A percentile compares a stretch with the other conserved stretches of the same genome.
These are phyloP conservation scores for Pseudogymnoascus sp. DNA, from an alignment of 2,329 filamentous ascomycete genomes.

Conservation along the genomic window DNA sequence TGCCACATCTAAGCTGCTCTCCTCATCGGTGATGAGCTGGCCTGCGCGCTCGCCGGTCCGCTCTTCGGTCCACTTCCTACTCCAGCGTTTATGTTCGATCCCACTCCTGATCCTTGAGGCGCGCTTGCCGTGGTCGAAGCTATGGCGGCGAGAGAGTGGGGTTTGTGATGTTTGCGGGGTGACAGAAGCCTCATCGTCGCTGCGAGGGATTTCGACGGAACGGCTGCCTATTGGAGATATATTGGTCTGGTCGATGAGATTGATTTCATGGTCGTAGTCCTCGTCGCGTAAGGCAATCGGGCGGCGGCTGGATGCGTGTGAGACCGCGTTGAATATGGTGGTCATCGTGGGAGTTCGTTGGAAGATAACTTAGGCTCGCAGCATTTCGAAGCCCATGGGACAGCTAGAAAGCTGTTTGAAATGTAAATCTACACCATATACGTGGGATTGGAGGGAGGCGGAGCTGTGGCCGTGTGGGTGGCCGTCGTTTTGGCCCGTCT, in stretches of 20 bases:
- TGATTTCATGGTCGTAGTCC: slow-evolving; percentile 65
- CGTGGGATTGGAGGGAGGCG: neutral
- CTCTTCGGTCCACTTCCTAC: slow-evolving; percentile 6
- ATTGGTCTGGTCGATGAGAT: slow-evolving; percentile 47
- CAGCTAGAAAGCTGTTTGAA: neutral
- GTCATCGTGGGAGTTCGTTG: slow-evolving; percentile 2
- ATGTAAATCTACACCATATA: neutral
- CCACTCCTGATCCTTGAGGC: neutral
- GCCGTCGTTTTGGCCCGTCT: neutral
- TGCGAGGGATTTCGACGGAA: slow-evolving; percentile 11
- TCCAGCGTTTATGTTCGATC: slow-evolving; percentile 3
- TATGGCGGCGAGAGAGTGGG: neutral
- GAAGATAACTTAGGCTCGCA: neutral
- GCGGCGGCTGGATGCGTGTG: slow-evolving; percentile 36
- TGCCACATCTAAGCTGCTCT: neutral
- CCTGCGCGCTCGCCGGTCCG: neutral
- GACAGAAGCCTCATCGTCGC: neutral
- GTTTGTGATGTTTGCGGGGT: neutral
- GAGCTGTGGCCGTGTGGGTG: neutral
- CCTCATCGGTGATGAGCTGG: neutral
- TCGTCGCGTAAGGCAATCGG: slow-evolving; percentile 45
- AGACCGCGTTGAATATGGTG: slow-evolving; percentile 18
- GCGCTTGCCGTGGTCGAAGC: neutral
- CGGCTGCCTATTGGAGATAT: slow-evolving; percentile 13
- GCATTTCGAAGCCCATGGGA: neutral